phyloP scores from a whole-genome alignment of 805 yeast species.

The Candida koratica region DNA sequence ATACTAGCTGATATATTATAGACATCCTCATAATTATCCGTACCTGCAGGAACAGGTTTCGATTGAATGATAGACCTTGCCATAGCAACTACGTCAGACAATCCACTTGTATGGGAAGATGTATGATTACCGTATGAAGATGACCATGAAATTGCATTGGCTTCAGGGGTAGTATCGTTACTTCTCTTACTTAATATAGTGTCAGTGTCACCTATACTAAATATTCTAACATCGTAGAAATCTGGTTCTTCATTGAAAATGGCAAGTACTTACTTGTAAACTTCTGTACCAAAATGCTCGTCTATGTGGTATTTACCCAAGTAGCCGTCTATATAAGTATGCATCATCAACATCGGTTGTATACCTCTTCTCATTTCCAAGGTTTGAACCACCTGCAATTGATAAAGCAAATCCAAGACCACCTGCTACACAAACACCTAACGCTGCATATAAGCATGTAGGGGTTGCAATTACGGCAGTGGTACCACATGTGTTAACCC shows the following conservation, averaged over 20 bases:
- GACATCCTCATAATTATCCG: not conserved
- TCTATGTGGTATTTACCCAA: conserved; percentile 1
- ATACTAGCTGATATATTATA: not conserved
- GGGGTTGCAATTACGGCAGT: not conserved
- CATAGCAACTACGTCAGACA: not conserved
- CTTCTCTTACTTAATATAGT: not conserved
- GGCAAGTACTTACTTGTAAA: not conserved
- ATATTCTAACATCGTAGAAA: not conserved
- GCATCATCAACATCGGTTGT: not conserved
- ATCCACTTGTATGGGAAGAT: not conserved
- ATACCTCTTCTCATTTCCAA: not conserved
- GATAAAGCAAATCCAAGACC: not conserved
- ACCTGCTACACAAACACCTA: not conserved
- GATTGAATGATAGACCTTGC: not conserved
- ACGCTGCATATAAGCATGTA: not conserved
- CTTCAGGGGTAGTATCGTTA: not conserved
- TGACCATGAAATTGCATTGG: not conserved
- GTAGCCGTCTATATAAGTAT: not conserved
- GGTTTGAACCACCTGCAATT: not conserved
- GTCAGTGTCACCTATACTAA: conserved; percentile 1
- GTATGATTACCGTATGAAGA: not conserved
- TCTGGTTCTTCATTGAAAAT: not conserved
- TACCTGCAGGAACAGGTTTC: not conserved
- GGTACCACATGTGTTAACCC: not conserved
- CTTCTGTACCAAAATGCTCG: not conserved